These are phyloP conservation scores for Gossypium schwendimanii DNA, from an alignment of 441 rosid genomes.

Conservation along the genomic window DNA sequence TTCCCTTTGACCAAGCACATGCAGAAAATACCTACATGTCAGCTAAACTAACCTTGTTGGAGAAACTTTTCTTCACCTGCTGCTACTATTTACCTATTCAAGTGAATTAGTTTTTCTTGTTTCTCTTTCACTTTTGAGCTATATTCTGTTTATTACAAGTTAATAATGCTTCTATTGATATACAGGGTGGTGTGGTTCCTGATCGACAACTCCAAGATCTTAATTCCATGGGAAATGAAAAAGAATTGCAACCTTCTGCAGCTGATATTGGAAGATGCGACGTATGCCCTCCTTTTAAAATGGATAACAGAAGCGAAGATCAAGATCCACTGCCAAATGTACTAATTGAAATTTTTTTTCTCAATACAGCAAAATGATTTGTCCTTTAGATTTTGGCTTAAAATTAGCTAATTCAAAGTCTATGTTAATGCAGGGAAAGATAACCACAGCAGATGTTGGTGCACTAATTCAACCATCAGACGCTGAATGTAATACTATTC, in stretches of 20 bases:
- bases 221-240: slow-evolving; percentile 23
- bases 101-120: neutral
- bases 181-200: slow-evolving; percentile 26
- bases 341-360: slow-evolving; percentile 9
- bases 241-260: slow-evolving; percentile 19
- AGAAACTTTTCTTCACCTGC: too few species aligned
- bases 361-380: neutral
- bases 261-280: slow-evolving; percentile 21
- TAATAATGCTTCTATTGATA: slow-evolving; percentile 13
- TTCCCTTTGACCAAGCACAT: neutral
- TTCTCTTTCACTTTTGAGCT: neutral
- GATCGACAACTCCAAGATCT: slow-evolving; percentile 26
- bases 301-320: slow-evolving; percentile 23
- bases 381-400: neutral
- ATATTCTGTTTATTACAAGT: slow-evolving; percentile 6
- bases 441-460: slow-evolving; percentile 20
- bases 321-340: slow-evolving; percentile 35
- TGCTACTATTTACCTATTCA: neutral
- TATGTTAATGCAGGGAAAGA: slow-evolving; percentile 36
- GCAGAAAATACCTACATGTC: neutral
- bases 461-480: slow-evolving; percentile 30
- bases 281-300: slow-evolving; percentile 23
- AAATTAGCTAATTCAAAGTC: neutral
- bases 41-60: neutral
- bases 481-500: slow-evolving; percentile 26